Percentiles rank a stretch among this genome's conserved stretches.
Conservation (phyloP, 2,329 filamentous ascomycete genomes). For the Saccharata proteae region DNA sequence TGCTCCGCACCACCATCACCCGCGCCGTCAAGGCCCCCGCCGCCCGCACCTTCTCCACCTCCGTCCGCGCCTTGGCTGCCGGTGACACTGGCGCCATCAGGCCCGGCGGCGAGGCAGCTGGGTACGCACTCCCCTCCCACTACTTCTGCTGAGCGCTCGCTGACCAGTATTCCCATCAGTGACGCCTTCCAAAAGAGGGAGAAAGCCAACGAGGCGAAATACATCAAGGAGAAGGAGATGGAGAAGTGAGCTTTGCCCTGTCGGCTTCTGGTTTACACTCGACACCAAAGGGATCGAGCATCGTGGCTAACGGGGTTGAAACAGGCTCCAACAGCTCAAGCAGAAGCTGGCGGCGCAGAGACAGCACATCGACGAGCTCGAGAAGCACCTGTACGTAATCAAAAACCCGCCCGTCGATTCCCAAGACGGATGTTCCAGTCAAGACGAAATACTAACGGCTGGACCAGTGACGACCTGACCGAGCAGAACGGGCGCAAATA, state of each 20-base stretch:
- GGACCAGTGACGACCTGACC: too few relatives aligned
- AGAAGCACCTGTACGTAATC: slow-evolving; percentile 66
- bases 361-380: slow-evolving; percentile 71
- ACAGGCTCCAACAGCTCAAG: slow-evolving; percentile 56
- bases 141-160: slow-evolving; percentile 7
- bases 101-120: slow-evolving; percentile 25
- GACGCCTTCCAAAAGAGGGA: slow-evolving; percentile 92
- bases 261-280: not conserved
- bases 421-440: too few relatives aligned
- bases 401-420: too few relatives aligned
- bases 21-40: slow-evolving; percentile 27
- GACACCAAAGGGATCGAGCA: slow-evolving; percentile 5
- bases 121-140: slow-evolving; percentile 15
- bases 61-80: slow-evolving; percentile 29
- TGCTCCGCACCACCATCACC: slow-evolving; percentile 27
- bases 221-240: slow-evolving; percentile 77
- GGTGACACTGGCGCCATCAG: slow-evolving; percentile 32
- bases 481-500: too few relatives aligned
- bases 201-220: slow-evolving; percentile 70
- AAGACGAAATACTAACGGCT: too few relatives aligned
- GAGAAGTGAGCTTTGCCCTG: slow-evolving; percentile 49
- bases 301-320: slow-evolving; percentile 9
- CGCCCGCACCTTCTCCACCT: slow-evolving; percentile 30
- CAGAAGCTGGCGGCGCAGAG: slow-evolving; percentile 62
- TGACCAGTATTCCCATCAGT: slow-evolving; percentile 33